These are phyloP conservation scores for Fraxinus sp. DNA, from an alignment of 305 asterid species.

Conservation along the genomic window DNA sequence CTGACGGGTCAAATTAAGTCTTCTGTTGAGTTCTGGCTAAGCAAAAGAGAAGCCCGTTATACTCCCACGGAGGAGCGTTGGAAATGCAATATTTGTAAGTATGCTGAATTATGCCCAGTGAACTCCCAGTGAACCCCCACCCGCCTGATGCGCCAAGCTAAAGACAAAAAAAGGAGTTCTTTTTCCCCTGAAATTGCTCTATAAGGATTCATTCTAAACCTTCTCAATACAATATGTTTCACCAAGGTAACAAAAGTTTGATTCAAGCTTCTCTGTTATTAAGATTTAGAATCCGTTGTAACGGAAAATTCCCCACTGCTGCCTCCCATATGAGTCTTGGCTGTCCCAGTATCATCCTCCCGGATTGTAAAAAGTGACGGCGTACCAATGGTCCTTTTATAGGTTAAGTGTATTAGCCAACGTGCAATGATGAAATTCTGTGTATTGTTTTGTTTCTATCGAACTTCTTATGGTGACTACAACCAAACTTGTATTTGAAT, in stretches of 20 bases:
- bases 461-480: not conserved
- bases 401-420: not conserved
- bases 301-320: not conserved
- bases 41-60: constrained; percentile 64
- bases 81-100: constrained; percentile 76
- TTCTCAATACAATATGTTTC: not conserved
- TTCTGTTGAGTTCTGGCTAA: constrained; percentile 72
- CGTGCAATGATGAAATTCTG: not conserved
- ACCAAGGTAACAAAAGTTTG: constrained; percentile 2
- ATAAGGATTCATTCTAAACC: not conserved
- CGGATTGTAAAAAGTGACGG: not conserved
- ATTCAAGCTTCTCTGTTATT: not conserved
- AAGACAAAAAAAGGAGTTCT: constrained; percentile 11
- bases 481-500: not conserved
- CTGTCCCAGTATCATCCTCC: not conserved
- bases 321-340: not conserved
- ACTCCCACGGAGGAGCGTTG: constrained; percentile 74
- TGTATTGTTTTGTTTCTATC: not conserved
- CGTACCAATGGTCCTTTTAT: not conserved
- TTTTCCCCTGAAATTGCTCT: constrained; percentile 16
- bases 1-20: constrained; percentile 57
- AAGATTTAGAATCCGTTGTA: not conserved
- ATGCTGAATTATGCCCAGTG: constrained; percentile 48
- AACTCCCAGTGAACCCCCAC: constrained; percentile 13
- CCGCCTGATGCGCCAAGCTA: constrained; percentile 25